Evolutionary conservation across 805 yeast species (phyloP).

Genomic region (Naumovozyma castellii): DNA sequence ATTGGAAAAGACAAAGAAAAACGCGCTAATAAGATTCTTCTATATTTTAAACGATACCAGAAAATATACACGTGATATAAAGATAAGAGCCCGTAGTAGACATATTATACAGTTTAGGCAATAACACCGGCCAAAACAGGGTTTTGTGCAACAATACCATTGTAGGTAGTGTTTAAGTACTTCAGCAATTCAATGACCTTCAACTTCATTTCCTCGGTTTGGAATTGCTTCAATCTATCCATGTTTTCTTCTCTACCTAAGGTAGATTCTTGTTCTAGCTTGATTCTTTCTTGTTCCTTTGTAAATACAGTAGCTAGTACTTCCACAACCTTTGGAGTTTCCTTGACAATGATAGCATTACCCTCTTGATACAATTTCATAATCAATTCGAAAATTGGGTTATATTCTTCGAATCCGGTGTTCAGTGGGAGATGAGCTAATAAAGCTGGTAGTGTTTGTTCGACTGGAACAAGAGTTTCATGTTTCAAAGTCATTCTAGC

Average conservation of each 20-base stretch:
- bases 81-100: not conserved
- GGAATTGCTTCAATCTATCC: slow-evolving; percentile 72
- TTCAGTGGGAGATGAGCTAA: slow-evolving; percentile 74
- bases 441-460: slow-evolving; percentile 64
- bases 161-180: slow-evolving; percentile 54
- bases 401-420: slow-evolving; percentile 86
- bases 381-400: slow-evolving; percentile 76
- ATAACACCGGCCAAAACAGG: slow-evolving; percentile 30
- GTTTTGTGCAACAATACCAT: slow-evolving; percentile 50
- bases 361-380: slow-evolving; percentile 59
- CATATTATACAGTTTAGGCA: slow-evolving; percentile 15
- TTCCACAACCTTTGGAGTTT: slow-evolving; percentile 55
- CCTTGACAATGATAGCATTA: slow-evolving; percentile 42
- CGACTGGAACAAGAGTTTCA: slow-evolving; percentile 63
- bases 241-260: slow-evolving; percentile 78
- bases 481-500: slow-evolving; percentile 79
- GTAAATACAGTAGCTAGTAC: slow-evolving; percentile 62
- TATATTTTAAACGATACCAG: not conserved
- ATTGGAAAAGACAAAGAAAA: too few relatives aligned
- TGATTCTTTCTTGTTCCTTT: slow-evolving; percentile 66
- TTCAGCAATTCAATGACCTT: slow-evolving; percentile 64
- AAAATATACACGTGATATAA: not conserved
- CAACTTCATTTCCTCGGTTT: slow-evolving; percentile 51
- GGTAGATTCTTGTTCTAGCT: slow-evolving; percentile 62
- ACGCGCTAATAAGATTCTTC: too few relatives aligned